Base-by-base conservation (phyloP, 768 basidiomycete genomes). In the Trametes cingulata region DNA sequence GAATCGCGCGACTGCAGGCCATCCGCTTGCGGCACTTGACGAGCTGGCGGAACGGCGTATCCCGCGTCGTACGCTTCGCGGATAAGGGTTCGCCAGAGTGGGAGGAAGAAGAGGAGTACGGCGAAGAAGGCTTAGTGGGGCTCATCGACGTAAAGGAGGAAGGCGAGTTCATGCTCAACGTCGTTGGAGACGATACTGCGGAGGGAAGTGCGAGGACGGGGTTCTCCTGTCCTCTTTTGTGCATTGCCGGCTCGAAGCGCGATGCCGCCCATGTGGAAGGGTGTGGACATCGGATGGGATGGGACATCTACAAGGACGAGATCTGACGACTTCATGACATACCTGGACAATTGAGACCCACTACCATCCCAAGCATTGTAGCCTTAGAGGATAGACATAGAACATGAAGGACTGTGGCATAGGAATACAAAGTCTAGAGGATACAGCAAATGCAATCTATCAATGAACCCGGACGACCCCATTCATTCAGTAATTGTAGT, bases 1-100 rank as follows among this genome's bases (percentile, higher is more conserved):
- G 87, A 3, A 65, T 89, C 46, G 70, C 74, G 15, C 80, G 80
- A 47, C 73, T 90, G 22, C 71, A 70, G n/a, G 78, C 78, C n/a
- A 79, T 77, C 14, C 77, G 81, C 29, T 71, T 68, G 6, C 74
- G 85, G 54, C 62, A 85, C 54, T 66, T 67, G 50, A 72, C 77
- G 62, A 84, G 81, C 27, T 81, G 78, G 65, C 71, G 62, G 41
- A 82, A 83, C 59, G 81, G 81, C 0, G 61, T 77, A 29, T 36
- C 52, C 46, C 73, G 72, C 29, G 69, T 83, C 40, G 69, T 86
- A 74, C 71, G 72, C 14, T 78, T 82, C 55, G 65, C 66, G 13
- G 68, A 65, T 13, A 65, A 68, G 9, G 69, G 60, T 24, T 64
- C 62, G n/a, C 47, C 60, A 15, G 72, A 73, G 22, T 56, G 52